Evolutionary conservation across 176 grass and related monocot species (phyloP).

Genomic region (Dactylis glomerata): DNA sequence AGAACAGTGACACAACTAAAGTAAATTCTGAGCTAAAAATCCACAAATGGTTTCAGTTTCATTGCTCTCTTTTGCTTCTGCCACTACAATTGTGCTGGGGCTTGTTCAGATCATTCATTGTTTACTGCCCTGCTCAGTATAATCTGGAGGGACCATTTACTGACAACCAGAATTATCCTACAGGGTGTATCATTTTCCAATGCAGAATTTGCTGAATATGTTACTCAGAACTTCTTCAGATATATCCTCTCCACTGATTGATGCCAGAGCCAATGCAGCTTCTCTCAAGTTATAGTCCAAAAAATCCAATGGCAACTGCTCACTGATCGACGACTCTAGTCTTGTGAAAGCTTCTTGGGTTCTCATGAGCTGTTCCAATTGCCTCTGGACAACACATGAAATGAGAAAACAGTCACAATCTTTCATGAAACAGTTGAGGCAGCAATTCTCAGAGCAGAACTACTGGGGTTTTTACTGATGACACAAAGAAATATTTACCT

Average conservation of each 20-base stretch:
- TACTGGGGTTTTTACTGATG: neutral
- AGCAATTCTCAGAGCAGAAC: neutral
- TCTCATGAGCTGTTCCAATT: slow-evolving; percentile 79
- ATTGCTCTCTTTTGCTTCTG: neutral
- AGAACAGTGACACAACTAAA: neutral
- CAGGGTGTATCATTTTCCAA: slow-evolving; percentile 61
- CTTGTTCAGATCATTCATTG: neutral
- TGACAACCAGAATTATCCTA: neutral
- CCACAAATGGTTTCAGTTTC: neutral
- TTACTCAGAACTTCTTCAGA: slow-evolving; percentile 83
- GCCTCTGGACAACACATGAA: slow-evolving; percentile 45
- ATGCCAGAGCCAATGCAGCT: slow-evolving; percentile 79
- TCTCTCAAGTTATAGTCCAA: slow-evolving; percentile 97
- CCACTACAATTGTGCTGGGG: neutral
- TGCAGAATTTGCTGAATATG: slow-evolving; percentile 97
- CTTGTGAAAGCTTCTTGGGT: slow-evolving; percentile 60
- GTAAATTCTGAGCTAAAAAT: neutral
- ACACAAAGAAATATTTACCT: slow-evolving; percentile 35
- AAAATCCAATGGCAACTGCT: slow-evolving; percentile 85
- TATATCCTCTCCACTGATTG: slow-evolving; percentile 86
- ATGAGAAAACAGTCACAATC: neutral
- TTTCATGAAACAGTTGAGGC: neutral
- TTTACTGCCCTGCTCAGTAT: neutral
- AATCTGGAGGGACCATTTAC: neutral
- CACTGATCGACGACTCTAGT: slow-evolving; percentile 60